A percentile compares a stretch with the other conserved stretches of the same genome.
Evolutionary conservation across 2,329 filamentous ascomycete species (phyloP).

Genomic region (Epichloe amarillans): DNA sequence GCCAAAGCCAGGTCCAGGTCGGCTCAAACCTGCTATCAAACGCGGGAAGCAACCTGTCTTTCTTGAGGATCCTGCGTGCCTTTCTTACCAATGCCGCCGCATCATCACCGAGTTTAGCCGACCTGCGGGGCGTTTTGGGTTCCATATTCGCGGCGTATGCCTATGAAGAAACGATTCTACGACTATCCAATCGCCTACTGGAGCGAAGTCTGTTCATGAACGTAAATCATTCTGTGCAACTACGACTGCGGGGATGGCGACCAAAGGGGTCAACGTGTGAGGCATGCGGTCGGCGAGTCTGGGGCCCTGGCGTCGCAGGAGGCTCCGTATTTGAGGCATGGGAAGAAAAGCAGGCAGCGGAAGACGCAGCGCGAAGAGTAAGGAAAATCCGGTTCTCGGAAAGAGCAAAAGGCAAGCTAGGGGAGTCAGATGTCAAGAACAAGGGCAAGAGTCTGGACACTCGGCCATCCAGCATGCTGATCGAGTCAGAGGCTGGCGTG

Average conservation of each 20-base stretch:
- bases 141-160: conserved; percentile 93
- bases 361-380: conserved; percentile 32
- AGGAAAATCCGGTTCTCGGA: conserved; percentile 24
- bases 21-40: conserved; percentile 23
- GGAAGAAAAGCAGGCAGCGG: conserved; percentile 47
- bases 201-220: conserved; percentile 81
- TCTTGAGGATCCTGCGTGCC: conserved; percentile 75
- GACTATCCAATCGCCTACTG: conserved; percentile 72
- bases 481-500: conserved; percentile 15
- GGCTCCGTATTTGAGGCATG: conserved; percentile 68
- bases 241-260: conserved; percentile 79
- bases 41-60: conserved; percentile 52
- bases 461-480: conserved; percentile 28
- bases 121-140: conserved; percentile 69
- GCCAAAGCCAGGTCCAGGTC: conserved; percentile 21
- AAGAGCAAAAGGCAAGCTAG: conserved; percentile 24
- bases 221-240: conserved; percentile 58
- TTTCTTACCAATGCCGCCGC: conserved; percentile 75
- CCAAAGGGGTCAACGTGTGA: conserved; percentile 80
- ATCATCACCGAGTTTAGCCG: conserved; percentile 72
- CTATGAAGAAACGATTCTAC: conserved; percentile 82
- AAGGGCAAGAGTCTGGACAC: conserved; percentile 31
- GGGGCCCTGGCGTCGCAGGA: conserved; percentile 71
- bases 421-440: conserved; percentile 20
- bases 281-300: conserved; percentile 66